A percentile compares a stretch with the other conserved stretches of the same genome.
Conservation (phyloP, 805 yeast species). For the Teunomyces atbi region DNA sequence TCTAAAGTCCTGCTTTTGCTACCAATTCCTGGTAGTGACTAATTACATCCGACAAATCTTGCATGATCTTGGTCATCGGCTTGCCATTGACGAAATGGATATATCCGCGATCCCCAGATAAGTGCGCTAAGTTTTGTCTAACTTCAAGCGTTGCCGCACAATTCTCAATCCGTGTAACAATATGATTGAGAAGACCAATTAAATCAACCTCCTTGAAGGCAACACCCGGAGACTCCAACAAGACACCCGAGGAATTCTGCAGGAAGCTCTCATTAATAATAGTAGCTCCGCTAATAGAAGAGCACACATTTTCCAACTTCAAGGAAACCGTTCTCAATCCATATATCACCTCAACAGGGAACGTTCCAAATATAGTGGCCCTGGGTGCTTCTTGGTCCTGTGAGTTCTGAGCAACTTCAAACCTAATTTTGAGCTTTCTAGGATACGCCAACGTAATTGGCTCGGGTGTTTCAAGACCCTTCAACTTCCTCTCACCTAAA, state of each 20-base stretch:
- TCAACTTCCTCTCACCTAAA: conserved; percentile 84
- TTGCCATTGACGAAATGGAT: conserved; percentile 18
- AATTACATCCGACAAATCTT: conserved; percentile 18
- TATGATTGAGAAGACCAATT: conserved; percentile 57
- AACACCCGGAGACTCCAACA: conserved; percentile 17
- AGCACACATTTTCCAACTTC: conserved; percentile 57
- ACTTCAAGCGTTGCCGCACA: conserved; percentile 39
- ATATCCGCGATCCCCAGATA: conserved; percentile 21
- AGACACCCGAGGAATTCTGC: conserved; percentile 23
- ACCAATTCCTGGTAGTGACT: conserved; percentile 2
- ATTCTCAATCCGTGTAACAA: conserved; percentile 68
- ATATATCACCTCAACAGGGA: conserved; percentile 46
- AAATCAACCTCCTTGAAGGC: conserved; percentile 42
- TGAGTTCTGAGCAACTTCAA: conserved; percentile 38
- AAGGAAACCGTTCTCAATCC: conserved; percentile 54
- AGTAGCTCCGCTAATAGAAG: conserved; percentile 46
- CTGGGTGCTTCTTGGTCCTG: conserved; percentile 21
- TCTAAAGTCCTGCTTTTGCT: neutral
- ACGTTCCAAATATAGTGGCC: conserved; percentile 36
- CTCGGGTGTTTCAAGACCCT: conserved; percentile 94
- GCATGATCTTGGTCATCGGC: conserved; percentile 22
- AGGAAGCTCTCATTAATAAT: conserved; percentile 25
- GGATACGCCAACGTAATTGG: conserved; percentile 79
- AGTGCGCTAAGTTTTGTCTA: conserved; percentile 29
- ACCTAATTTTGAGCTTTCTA: conserved; percentile 56